Conservation (phyloP, 2,329 filamentous ascomycete species). For the Penicillium thymicola region DNA sequence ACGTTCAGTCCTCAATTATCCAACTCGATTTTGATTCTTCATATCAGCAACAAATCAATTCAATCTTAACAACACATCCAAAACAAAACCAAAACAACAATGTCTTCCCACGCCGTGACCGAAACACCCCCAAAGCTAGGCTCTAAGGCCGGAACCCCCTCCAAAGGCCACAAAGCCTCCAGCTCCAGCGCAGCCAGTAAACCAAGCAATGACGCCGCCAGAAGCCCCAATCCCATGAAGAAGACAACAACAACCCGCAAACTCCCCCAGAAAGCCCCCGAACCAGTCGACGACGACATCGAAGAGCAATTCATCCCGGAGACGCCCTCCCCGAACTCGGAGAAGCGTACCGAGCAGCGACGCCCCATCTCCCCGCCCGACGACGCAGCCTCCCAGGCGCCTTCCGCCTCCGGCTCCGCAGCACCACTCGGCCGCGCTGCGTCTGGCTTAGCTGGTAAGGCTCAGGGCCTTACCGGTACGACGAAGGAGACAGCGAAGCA, state of each 20-base stretch:
- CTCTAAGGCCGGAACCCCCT: conserved; percentile 20
- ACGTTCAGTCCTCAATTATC: neutral
- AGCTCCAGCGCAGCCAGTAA: conserved; percentile 23
- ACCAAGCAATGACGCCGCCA: conserved; percentile 9
- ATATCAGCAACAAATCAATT: neutral
- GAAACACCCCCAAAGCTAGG: conserved; percentile 24
- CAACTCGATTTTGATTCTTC: neutral
- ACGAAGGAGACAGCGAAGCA: conserved; percentile 16
- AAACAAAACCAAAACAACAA: neutral
- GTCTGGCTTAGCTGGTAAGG: conserved; percentile 18
- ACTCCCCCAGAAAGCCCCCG: conserved; percentile 22
- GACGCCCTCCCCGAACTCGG: conserved; percentile 24
- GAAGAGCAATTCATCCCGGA: conserved; percentile 20
- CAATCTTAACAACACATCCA: neutral
- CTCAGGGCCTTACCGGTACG: conserved; percentile 16
- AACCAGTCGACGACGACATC: conserved; percentile 19
- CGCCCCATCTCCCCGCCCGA: conserved; percentile 21
- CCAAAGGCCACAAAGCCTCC: conserved; percentile 22
- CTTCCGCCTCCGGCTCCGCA: conserved; percentile 25
- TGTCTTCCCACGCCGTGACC: conserved; percentile 20
- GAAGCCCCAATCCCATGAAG: conserved; percentile 17
- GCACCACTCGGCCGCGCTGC: conserved; percentile 14
- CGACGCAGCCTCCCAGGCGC: conserved; percentile 24
- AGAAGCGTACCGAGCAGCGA: conserved; percentile 27
- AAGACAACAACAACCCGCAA: conserved; percentile 22